A percentile compares a stretch with the other conserved stretches of the same genome.
Evolutionary conservation across 768 basidiomycete genomes (phyloP).

Genomic region (Gyrodon lividus): DNA sequence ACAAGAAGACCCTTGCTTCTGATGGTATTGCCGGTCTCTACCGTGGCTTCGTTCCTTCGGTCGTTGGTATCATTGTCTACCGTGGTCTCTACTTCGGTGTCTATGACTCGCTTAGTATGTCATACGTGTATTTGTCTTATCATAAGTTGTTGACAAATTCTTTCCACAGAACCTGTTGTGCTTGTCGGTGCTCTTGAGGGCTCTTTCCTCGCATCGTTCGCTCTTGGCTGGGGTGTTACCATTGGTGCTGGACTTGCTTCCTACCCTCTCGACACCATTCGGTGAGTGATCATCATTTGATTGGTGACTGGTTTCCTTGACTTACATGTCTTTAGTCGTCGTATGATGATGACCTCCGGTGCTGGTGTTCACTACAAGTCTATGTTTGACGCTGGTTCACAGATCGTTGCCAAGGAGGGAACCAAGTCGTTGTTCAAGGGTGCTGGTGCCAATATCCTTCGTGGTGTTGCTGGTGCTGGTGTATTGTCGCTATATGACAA

Average conservation of each 20-base stretch:
- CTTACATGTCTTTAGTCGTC: constrained; percentile 69
- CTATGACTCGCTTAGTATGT: constrained; percentile 89
- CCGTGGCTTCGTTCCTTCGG: constrained; percentile 99
- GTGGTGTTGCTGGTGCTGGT: constrained; percentile 99
- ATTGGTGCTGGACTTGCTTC: constrained; percentile 99
- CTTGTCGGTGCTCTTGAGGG: constrained; percentile 95
- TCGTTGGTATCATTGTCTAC: constrained; percentile 99
- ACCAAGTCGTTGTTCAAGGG: constrained; percentile 97
- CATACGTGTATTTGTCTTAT: constrained; percentile 19
- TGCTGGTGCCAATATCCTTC: constrained; percentile 93
- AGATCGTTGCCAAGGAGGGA: constrained; percentile 96
- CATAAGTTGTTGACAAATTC: constrained; percentile 21
- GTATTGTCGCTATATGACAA: constrained; percentile 99
- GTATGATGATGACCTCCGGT: constrained; percentile 99
- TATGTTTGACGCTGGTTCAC: constrained; percentile 95
- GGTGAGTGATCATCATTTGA: constrained; percentile 37
- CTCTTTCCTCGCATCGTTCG: constrained; percentile 95
- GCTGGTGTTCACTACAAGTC: constrained; percentile 96
- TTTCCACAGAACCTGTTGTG: constrained; percentile 82
- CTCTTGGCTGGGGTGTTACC: constrained; percentile 98
- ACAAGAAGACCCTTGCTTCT: constrained; percentile 94
- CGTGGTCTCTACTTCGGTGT: constrained; percentile 99
- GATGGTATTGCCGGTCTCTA: constrained; percentile 99
- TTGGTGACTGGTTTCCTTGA: not conserved
- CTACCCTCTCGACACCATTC: constrained; percentile 90